Evolutionary conservation across 768 basidiomycete genomes (phyloP).

Genomic region (Imleria badia): DNA sequence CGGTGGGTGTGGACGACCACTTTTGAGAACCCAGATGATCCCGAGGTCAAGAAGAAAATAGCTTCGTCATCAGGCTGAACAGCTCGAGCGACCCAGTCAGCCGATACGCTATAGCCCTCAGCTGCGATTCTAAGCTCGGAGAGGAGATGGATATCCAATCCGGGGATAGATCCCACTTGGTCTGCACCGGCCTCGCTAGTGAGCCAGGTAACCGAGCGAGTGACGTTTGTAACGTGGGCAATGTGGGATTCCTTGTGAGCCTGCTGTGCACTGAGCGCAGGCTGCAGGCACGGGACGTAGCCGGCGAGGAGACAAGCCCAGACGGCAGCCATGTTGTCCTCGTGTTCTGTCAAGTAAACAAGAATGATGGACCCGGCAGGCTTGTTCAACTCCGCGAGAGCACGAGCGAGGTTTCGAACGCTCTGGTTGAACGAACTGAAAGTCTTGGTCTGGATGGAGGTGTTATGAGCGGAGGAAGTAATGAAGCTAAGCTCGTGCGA

Average conservation of each 20-base stretch:
- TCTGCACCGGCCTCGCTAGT: conserved; percentile 29
- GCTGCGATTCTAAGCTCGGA: conserved; percentile 24
- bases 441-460: conserved; percentile 26
- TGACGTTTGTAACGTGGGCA: conserved; percentile 29
- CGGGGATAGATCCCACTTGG: conserved; percentile 23
- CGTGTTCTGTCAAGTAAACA: conserved; percentile 33
- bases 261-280: conserved; percentile 34
- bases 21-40: conserved; percentile 47
- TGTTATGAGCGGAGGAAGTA: conserved; percentile 30
- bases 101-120: conserved; percentile 2
- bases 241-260: conserved; percentile 31
- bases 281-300: conserved; percentile 32
- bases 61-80: conserved; percentile 30
- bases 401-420: conserved; percentile 16
- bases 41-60: conserved; percentile 40
- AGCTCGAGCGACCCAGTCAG: conserved; percentile 11
- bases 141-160: conserved; percentile 25
- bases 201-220: conserved; percentile 31
- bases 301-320: conserved; percentile 34
- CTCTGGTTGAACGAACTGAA: conserved; percentile 20
- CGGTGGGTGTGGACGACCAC: conserved; percentile 41
- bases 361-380: conserved; percentile 27
- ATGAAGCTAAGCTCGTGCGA: conserved; percentile 27
- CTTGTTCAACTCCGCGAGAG: conserved; percentile 25
- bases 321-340: conserved; percentile 34